phyloP scores from a whole-genome alignment of 202 grass and related monocot species.

The Hordeum pubiflorum region DNA sequence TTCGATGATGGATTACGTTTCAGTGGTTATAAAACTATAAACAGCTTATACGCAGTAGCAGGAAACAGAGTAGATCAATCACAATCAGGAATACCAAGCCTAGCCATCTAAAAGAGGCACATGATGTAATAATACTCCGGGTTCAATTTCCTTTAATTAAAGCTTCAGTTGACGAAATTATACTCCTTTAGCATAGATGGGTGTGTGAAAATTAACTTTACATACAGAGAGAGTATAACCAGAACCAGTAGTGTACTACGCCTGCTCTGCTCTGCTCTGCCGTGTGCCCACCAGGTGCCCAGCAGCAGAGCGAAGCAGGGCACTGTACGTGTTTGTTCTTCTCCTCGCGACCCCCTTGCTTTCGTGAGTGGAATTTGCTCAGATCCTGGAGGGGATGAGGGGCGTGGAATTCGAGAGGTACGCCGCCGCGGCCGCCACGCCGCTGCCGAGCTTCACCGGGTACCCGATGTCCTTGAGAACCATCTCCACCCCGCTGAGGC shows the following conservation, averaged over 20 bases:
- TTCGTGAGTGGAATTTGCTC: neutral
- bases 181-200: neutral
- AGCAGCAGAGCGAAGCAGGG: constrained; percentile 1
- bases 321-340: neutral
- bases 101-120: neutral
- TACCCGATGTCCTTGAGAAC: constrained; percentile 86
- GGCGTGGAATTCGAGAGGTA: constrained; percentile 79
- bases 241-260: neutral
- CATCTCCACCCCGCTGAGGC: constrained; percentile 89
- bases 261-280: neutral
- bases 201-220: constrained; percentile 30
- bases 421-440: constrained; percentile 69
- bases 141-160: neutral
- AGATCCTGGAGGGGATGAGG: constrained; percentile 85
- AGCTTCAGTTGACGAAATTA: constrained; percentile 19
- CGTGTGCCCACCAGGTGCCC: neutral
- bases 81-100: neutral
- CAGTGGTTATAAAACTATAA: neutral
- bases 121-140: neutral
- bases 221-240: constrained; percentile 19
- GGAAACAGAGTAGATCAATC: neutral
- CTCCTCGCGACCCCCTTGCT: neutral
- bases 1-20: neutral
- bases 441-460: constrained; percentile 90
- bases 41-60: neutral